Evolutionary conservation across 306 rosid species (phyloP).

Genomic region (Prinsepia uniflora): DNA sequence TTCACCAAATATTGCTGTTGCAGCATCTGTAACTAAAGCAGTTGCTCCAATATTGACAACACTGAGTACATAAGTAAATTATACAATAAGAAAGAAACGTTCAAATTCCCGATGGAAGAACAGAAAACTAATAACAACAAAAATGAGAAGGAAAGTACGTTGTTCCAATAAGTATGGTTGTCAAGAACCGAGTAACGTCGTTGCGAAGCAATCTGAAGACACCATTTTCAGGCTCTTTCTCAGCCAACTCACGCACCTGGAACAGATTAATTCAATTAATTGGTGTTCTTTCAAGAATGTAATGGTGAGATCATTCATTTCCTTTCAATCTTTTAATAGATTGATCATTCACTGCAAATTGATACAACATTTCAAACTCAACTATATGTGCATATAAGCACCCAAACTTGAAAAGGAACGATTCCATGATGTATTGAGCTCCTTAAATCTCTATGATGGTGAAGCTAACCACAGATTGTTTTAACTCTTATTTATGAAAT

Average conservation of each 20-base stretch:
- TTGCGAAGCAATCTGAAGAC: constrained; percentile 85
- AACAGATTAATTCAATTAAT: constrained; percentile 22
- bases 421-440: neutral
- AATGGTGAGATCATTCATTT: neutral
- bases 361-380: neutral
- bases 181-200: constrained; percentile 88
- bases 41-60: constrained; percentile 98
- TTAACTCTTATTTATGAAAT: neutral
- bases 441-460: neutral
- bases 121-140: constrained; percentile 18
- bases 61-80: constrained; percentile 46
- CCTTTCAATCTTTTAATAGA: neutral
- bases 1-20: constrained; percentile 93
- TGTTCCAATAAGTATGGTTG: constrained; percentile 98
- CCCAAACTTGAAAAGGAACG: neutral
- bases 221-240: constrained; percentile 85
- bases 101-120: constrained; percentile 20
- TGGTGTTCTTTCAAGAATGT: constrained; percentile 19
- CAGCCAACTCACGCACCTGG: constrained; percentile 84
- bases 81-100: constrained; percentile 43
- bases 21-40: constrained; percentile 91
- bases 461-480: neutral
- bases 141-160: constrained; percentile 55
- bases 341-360: neutral
- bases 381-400: neutral